Percentiles rank a stretch among this genome's conserved stretches.
These are phyloP conservation scores for Kluyveromyces wickerhamii DNA, from an alignment of 805 yeast species.

Conservation along the genomic window DNA sequence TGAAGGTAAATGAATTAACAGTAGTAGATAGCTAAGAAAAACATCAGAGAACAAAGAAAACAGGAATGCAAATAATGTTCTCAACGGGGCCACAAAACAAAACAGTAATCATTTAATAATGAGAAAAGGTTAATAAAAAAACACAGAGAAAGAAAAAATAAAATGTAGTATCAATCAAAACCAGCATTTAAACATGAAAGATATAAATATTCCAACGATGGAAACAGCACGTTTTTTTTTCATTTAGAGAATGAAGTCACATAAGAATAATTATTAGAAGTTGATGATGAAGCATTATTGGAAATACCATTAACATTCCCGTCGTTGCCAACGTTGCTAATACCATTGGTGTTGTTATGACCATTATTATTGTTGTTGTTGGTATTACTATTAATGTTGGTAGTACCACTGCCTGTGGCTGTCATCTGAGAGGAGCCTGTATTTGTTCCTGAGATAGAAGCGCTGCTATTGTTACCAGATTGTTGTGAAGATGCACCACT, in stretches of 20 bases:
- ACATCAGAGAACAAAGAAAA: conserved; percentile 4
- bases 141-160: no score
- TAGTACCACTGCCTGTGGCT: conserved; percentile 1
- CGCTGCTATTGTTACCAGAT: conserved; percentile 9
- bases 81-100: no score
- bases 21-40: neutral
- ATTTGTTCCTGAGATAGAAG: conserved; percentile 6
- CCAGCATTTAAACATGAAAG: no score
- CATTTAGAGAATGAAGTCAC: conserved; percentile 1
- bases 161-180: no score
- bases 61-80: conserved; percentile 7
- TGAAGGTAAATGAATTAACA: no score
- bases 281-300: neutral
- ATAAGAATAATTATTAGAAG: conserved; percentile 1
- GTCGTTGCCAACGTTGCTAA: neutral
- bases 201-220: conserved; percentile 1
- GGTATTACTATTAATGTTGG: conserved; percentile 2
- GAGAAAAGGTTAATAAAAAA: no score
- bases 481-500: conserved; percentile 7
- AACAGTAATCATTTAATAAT: no score
- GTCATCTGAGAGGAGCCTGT: conserved; percentile 5
- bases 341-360: conserved; percentile 3
- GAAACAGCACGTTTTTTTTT: neutral
- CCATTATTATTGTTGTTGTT: neutral
- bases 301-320: neutral